Percentiles rank a stretch among this genome's conserved stretches.
phyloP scores from a whole-genome alignment of 2,329 filamentous ascomycete species.

The Ilyonectria destructans region DNA sequence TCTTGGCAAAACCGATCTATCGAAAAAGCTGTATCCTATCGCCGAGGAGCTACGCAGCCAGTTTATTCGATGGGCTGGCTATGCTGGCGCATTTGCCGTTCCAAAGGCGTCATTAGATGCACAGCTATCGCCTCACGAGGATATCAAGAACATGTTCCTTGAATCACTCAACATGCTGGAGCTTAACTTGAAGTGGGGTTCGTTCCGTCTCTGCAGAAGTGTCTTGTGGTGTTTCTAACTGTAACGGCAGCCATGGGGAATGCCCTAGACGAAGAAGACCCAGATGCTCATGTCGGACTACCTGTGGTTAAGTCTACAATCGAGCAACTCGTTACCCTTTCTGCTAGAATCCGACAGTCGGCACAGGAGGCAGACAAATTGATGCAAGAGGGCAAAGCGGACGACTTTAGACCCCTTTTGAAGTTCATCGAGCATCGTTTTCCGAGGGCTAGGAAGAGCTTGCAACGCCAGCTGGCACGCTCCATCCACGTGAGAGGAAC shows the following conservation, averaged over 20 bases:
- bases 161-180: conserved; percentile 10
- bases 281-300: not conserved
- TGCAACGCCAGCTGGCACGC: not conserved
- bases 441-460: not conserved
- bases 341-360: conserved; percentile 4
- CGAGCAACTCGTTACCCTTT: not conserved
- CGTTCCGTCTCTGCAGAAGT: no score
- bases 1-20: no score
- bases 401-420: no score
- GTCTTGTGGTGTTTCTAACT: no score
- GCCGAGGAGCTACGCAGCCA: conserved; percentile 8
- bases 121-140: not conserved
- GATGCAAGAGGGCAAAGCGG: no score
- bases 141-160: conserved; percentile 6
- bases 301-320: not conserved
- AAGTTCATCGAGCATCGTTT: not conserved
- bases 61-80: conserved; percentile 9
- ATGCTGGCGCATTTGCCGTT: conserved; percentile 12
- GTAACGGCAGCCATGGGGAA: no score
- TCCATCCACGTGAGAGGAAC: not conserved
- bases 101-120: conserved; percentile 19
- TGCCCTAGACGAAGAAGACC: not conserved
- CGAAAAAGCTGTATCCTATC: no score
- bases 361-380: no score
- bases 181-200: not conserved